phyloP scores from a whole-genome alignment of 805 yeast genomes.

The Metschnikowia peoriensis region DNA sequence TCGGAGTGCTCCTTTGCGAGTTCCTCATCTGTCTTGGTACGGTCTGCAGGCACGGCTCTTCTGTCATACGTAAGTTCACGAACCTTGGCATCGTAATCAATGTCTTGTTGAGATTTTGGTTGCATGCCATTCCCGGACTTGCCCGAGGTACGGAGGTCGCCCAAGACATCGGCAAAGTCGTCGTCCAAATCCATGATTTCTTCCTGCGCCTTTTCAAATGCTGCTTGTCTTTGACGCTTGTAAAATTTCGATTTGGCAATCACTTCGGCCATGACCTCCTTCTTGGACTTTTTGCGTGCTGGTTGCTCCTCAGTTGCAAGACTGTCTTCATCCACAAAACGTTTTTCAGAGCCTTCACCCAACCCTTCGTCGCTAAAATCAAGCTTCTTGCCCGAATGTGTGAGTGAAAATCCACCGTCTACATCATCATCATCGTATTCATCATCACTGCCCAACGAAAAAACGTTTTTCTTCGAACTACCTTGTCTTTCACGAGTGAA shows the following conservation, averaged over 20 bases:
- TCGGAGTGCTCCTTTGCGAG: slow-evolving; percentile 56
- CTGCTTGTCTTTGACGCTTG: slow-evolving; percentile 70
- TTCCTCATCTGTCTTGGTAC: slow-evolving; percentile 79
- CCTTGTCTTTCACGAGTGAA: slow-evolving; percentile 84
- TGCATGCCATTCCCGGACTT: slow-evolving; percentile 19
- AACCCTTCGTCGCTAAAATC: slow-evolving; percentile 46
- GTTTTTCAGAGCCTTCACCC: slow-evolving; percentile 22
- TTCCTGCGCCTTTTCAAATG: slow-evolving; percentile 57
- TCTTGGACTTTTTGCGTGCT: slow-evolving; percentile 68
- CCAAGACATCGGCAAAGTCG: slow-evolving; percentile 67
- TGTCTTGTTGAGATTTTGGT: slow-evolving; percentile 40
- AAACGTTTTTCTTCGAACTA: slow-evolving; percentile 48
- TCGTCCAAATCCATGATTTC: slow-evolving; percentile 69
- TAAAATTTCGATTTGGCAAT: slow-evolving; percentile 79
- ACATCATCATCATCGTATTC: slow-evolving; percentile 54
- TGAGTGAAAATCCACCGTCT: slow-evolving; percentile 50
- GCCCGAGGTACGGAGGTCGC: slow-evolving; percentile 37
- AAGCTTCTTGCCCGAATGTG: slow-evolving; percentile 76
- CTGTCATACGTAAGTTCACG: slow-evolving; percentile 66
- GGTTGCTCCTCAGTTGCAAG: slow-evolving; percentile 30
- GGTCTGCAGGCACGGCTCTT: slow-evolving; percentile 77
- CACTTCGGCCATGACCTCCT: slow-evolving; percentile 82
- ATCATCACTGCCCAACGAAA: slow-evolving; percentile 66
- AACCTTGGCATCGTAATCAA: slow-evolving; percentile 64
- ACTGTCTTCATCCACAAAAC: slow-evolving; percentile 40